Evolutionary conservation across 139 green algal genomes (phyloP).

Genomic region (Micractinium sp.): DNA sequence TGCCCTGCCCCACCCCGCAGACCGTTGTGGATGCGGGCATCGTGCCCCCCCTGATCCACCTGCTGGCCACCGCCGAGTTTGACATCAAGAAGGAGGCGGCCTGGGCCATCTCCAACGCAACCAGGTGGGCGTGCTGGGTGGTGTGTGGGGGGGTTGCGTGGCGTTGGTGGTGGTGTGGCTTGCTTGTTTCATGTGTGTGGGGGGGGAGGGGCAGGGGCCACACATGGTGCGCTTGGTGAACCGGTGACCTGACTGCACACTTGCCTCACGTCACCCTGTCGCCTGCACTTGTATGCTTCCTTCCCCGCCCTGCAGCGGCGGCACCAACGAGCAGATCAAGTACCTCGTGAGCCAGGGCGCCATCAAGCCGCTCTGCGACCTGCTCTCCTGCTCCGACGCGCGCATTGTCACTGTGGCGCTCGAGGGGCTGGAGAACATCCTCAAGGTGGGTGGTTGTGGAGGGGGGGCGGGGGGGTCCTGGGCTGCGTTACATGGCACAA

Average conservation of each 20-base stretch:
- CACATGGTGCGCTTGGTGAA: too few relatives aligned
- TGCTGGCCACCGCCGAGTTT: conserved; percentile 94
- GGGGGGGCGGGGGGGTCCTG: too few relatives aligned
- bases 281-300: background rate
- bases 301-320: background rate
- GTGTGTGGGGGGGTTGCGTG: background rate
- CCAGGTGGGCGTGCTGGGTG: conserved; percentile 36
- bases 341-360: conserved; percentile 88
- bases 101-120: conserved; percentile 99
- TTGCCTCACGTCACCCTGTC: background rate
- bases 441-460: conserved; percentile 86
- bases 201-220: too few relatives aligned
- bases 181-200: too few relatives aligned
- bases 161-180: background rate
- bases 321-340: conserved; percentile 73
- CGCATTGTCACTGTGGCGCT: conserved; percentile 98
- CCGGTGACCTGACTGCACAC: too few relatives aligned
- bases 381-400: conserved; percentile 89
- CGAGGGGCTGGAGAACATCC: conserved; percentile 99
- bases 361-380: conserved; percentile 97
- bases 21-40: conserved; percentile 91
- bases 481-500: too few relatives aligned
- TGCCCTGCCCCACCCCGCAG: conserved; percentile 33
- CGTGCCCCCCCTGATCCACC: conserved; percentile 88
- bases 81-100: conserved; percentile 99